phyloP scores from a whole-genome alignment of 2,329 filamentous ascomycete genomes.

The Sporothrix schenckii region DNA sequence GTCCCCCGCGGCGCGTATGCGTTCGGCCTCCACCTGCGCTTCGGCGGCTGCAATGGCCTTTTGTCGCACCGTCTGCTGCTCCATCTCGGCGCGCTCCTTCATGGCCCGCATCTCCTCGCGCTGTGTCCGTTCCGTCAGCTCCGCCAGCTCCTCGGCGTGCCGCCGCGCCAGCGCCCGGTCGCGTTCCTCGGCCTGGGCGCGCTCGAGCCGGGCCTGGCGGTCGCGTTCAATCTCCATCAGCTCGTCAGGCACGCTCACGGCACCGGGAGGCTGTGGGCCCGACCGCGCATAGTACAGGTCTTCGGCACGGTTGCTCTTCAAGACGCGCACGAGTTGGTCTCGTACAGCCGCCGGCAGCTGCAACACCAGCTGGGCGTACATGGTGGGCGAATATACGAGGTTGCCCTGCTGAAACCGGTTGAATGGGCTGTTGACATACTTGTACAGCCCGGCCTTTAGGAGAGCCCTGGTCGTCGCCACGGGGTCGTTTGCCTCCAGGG shows the following conservation, averaged over 20 bases:
- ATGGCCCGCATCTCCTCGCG: constrained; percentile 51
- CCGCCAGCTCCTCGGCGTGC: constrained; percentile 56
- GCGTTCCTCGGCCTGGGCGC: constrained; percentile 52
- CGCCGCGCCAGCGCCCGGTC: constrained; percentile 54
- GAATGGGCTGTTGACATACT: constrained; percentile 62
- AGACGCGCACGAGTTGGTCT: constrained; percentile 51
- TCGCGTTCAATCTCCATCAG: constrained; percentile 55
- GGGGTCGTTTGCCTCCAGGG: constrained; percentile 60
- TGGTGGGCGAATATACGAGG: constrained; percentile 65
- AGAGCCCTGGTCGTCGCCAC: constrained; percentile 60
- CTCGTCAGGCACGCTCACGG: constrained; percentile 56
- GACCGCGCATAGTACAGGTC: constrained; percentile 60
- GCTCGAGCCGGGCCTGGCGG: constrained; percentile 52
- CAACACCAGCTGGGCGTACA: constrained; percentile 59
- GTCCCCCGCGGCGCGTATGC: constrained; percentile 1
- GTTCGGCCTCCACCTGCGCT: background rate
- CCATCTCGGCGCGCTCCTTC: constrained; percentile 51
- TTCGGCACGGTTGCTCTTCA: constrained; percentile 55
- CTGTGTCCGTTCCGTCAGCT: constrained; percentile 51
- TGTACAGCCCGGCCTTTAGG: constrained; percentile 67
- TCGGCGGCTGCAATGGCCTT: constrained; percentile 52
- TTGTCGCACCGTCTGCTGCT: constrained; percentile 49
- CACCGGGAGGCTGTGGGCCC: constrained; percentile 58
- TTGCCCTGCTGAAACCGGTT: constrained; percentile 58
- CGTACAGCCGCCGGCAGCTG: constrained; percentile 44